Base-by-base conservation (phyloP, 768 basidiomycete species). In the Dioszegia aurantiaca region DNA sequence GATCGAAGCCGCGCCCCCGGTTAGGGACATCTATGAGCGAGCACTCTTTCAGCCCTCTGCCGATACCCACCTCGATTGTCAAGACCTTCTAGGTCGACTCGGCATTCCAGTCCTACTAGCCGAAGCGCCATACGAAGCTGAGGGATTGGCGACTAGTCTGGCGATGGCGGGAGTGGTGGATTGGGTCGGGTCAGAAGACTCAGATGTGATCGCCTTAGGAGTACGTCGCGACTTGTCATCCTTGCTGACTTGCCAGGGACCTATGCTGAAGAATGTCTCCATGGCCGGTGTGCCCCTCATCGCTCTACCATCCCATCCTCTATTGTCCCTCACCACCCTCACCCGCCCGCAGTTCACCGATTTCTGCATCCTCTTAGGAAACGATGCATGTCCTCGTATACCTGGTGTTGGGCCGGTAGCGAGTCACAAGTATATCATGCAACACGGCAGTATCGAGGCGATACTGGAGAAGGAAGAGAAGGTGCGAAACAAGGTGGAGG, bases 101-200 rank as follows among this genome's bases (percentile, higher is more conserved):
- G 90, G 90, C n/a, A 81, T 92, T 2, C 86, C 86, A 0, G 87
- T 85, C 65, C 73, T 93, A 28, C 83, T 88, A 17, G 78, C 86
- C 9, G 78, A 79, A 0, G 86, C 85, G 0, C 82, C 86, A 0
- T 85, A 82, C 56, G 92, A 95, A 72, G 92, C 87, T 1, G 92
- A 95, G 75, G 90, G 88, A 0, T 77, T 94, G 31, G 91, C 90
- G 0, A 83, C 88, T 4, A 82, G 87, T 8, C 80, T 94, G 37
- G 90, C 89, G 11, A 67, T 85, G 16, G 78, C 82, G 27, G 91
- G 92, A 2, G 69, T 81, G 43, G 91, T 89, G 0, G 90, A 95
- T 77, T 91, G 83, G 69, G 92, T 94, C 19, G 88, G 84, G 3
- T 93, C 88, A 63, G 92, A 95, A 78, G 92, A 95, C 73, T 67